phyloP scores from a whole-genome alignment of 2,329 filamentous ascomycete species.

The Elsinoe fawcettii region DNA sequence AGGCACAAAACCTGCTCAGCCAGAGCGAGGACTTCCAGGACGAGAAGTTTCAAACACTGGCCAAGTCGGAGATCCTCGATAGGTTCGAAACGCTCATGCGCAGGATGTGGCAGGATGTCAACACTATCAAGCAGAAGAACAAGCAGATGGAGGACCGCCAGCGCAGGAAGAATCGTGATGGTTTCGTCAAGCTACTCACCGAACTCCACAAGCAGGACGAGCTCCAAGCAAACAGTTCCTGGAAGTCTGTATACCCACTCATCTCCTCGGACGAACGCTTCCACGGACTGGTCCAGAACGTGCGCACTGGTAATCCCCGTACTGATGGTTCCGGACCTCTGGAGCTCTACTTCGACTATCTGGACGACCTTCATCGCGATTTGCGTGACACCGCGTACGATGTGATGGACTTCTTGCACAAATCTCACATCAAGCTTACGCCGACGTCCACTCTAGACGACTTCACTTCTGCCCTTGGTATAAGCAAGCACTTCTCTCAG shows the following conservation, averaged over 20 bases:
- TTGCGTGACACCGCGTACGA: constrained; percentile 73
- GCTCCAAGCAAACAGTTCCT: constrained; percentile 85
- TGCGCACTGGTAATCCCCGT: constrained; percentile 28
- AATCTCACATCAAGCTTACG: constrained; percentile 22
- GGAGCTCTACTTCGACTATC: constrained; percentile 90
- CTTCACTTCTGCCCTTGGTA: constrained; percentile 72
- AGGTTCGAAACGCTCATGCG: constrained; percentile 96
- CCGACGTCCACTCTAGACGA: constrained; percentile 70
- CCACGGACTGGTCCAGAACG: constrained; percentile 70
- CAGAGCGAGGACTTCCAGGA: constrained; percentile 70
- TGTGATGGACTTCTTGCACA: constrained; percentile 54
- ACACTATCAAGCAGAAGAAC: constrained; percentile 80
- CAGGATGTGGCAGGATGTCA: constrained; percentile 79
- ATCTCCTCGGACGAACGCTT: constrained; percentile 79
- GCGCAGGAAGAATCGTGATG: constrained; percentile 80
- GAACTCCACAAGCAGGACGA: constrained; percentile 68
- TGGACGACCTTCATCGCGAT: constrained; percentile 89
- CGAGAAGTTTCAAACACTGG: constrained; percentile 77
- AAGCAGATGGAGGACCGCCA: constrained; percentile 72
- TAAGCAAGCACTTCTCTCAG: constrained; percentile 82
- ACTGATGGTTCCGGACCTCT: constrained; percentile 66
- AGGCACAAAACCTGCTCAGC: constrained; percentile 76
- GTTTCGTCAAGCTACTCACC: constrained; percentile 64
- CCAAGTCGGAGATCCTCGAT: constrained; percentile 80
- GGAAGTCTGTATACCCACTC: constrained; percentile 69